These are phyloP conservation scores for Solanum sejunctum DNA, from an alignment of 257 asterid species.

Conservation along the genomic window DNA sequence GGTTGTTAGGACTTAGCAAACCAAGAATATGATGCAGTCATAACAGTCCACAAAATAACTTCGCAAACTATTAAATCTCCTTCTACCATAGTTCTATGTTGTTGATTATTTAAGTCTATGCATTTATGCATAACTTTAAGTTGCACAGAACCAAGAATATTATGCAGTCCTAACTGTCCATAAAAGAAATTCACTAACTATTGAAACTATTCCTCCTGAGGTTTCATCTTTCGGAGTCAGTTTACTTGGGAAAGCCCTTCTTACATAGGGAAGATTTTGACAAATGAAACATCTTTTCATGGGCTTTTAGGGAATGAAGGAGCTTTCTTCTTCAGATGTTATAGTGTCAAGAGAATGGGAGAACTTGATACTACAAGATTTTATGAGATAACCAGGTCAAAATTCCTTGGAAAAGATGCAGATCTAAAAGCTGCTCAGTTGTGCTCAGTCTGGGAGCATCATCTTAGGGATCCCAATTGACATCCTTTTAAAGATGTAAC, in stretches of 20 bases:
- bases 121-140: not conserved
- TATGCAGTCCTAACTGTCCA: not conserved
- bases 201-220: not conserved
- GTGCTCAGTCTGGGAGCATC: slow-evolving; percentile 10
- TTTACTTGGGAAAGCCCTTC: not conserved
- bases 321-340: not conserved
- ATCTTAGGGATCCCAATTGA: slow-evolving; percentile 6
- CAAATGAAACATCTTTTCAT: not conserved
- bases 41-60: too few relatives aligned
- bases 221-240: not conserved
- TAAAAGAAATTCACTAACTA: not conserved
- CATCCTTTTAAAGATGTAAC: slow-evolving; percentile 3
- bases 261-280: not conserved
- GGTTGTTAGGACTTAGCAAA: not conserved
- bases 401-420: not conserved
- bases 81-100: not conserved
- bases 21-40: too few relatives aligned
- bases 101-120: not conserved
- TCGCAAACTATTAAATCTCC: too few relatives aligned
- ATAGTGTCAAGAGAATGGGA: slow-evolving; percentile 20
- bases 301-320: not conserved
- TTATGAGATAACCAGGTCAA: not conserved
- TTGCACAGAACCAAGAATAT: not conserved
- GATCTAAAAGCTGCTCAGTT: not conserved
- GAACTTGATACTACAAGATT: slow-evolving; percentile 6